Evolutionary conservation across 108 stramenopile species (phyloP).

Genomic region (Licmophora abbreviata): DNA sequence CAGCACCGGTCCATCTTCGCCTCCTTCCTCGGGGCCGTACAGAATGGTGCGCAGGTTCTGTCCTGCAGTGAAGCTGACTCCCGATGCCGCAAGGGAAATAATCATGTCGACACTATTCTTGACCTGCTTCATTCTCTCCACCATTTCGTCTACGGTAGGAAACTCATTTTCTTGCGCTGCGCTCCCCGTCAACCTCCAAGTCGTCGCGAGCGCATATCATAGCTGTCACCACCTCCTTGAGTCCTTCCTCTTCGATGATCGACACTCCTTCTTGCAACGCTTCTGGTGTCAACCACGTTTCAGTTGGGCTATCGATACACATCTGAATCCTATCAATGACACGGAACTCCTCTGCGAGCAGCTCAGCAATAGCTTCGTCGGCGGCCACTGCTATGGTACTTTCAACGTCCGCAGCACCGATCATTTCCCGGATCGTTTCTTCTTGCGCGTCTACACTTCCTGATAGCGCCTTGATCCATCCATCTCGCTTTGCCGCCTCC

Average conservation of each 20-base stretch:
- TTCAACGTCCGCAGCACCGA: slow-evolving; percentile 4
- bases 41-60: not conserved
- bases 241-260: slow-evolving; percentile 16
- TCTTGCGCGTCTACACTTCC: not conserved
- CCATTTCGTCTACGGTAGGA: not conserved
- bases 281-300: slow-evolving; percentile 47
- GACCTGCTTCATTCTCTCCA: slow-evolving; percentile 1
- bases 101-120: slow-evolving; percentile 5
- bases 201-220: slow-evolving; percentile 48
- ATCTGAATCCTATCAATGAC: slow-evolving; percentile 28
- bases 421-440: not conserved
- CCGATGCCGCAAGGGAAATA: not conserved
- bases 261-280: slow-evolving; percentile 5
- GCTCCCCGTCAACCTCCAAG: slow-evolving; percentile 9
- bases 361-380: slow-evolving; percentile 23
- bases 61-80: not conserved
- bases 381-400: slow-evolving; percentile 12
- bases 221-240: slow-evolving; percentile 37
- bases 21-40: slow-evolving; percentile 1
- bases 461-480: slow-evolving; percentile 4
- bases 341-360: slow-evolving; percentile 33
- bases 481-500: slow-evolving; percentile 22
- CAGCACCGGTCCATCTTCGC: not conserved
- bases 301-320: slow-evolving; percentile 42
- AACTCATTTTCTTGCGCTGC: not conserved